Evolutionary conservation across 805 yeast genomes (phyloP).

Genomic region (Wickerhamiella allomyrinae): DNA sequence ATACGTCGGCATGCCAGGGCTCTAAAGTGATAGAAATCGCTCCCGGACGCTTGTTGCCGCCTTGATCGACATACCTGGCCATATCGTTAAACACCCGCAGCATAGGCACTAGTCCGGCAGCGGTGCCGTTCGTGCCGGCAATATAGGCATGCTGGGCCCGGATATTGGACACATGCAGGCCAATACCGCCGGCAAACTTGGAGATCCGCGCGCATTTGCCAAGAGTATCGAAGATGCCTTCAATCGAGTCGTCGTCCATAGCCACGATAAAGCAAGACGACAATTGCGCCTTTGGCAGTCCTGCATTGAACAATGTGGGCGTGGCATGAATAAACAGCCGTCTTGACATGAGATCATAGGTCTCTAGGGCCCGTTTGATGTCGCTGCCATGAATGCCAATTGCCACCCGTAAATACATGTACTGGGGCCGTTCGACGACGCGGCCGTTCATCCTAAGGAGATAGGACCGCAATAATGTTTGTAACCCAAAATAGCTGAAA

Average conservation of each 20-base stretch:
- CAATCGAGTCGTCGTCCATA: constrained; percentile 83
- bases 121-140: constrained; percentile 73
- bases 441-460: constrained; percentile 42
- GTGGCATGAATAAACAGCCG: constrained; percentile 84
- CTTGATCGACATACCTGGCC: constrained; percentile 91
- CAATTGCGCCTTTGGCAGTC: constrained; percentile 63
- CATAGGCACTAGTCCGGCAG: constrained; percentile 88
- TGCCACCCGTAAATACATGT: constrained; percentile 72
- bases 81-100: constrained; percentile 83
- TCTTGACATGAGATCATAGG: constrained; percentile 70
- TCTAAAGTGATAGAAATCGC: constrained; percentile 85
- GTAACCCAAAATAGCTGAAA: constrained; percentile 73
- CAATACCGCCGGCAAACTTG: constrained; percentile 89
- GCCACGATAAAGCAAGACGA: constrained; percentile 85
- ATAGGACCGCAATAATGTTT: constrained; percentile 71
- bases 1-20: constrained; percentile 91
- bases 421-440: constrained; percentile 78
- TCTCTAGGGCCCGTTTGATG: constrained; percentile 48
- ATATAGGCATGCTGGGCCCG: constrained; percentile 72
- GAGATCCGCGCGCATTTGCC: constrained; percentile 78
- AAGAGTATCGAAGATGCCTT: constrained; percentile 79
- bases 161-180: constrained; percentile 73
- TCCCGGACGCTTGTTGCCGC: constrained; percentile 93
- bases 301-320: constrained; percentile 86
- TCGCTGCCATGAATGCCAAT: constrained; percentile 69